A percentile compares a stretch with the other conserved stretches of the same genome.
Conservation (phyloP, 2,329 filamentous ascomycete species). For the Helminthosporium solani region DNA sequence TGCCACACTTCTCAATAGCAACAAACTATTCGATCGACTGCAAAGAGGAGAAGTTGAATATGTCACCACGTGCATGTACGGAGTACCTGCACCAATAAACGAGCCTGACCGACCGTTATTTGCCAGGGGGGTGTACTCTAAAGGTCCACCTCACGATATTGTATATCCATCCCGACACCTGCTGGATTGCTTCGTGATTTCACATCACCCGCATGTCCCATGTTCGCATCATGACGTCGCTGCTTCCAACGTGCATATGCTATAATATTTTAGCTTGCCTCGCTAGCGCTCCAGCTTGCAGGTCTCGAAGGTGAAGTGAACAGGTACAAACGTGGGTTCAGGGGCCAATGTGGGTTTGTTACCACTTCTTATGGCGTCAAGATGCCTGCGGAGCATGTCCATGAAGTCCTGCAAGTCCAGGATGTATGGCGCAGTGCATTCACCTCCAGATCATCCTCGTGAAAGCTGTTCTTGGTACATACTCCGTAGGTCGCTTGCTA, state of each 20-base stretch:
- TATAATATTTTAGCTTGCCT: conserved; percentile 1
- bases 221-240: conserved; percentile 1
- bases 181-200: conserved; percentile 2
- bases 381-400: too few relatives aligned
- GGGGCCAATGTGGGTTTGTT: neutral
- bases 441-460: too few relatives aligned
- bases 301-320: neutral
- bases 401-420: too few relatives aligned
- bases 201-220: neutral
- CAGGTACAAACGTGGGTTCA: neutral
- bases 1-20: neutral
- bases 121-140: neutral
- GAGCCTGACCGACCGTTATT: neutral
- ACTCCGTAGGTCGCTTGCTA: too few relatives aligned
- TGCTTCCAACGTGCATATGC: neutral
- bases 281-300: neutral
- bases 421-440: too few relatives aligned
- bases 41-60: too few relatives aligned
- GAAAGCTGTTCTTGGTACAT: too few relatives aligned
- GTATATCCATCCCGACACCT: neutral
- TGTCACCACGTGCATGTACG: neutral
- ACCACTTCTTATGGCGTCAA: too few relatives aligned
- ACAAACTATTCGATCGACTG: too few relatives aligned
- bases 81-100: neutral
- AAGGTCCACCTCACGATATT: conserved; percentile 1